Evolutionary conservation across 768 basidiomycete genomes (phyloP).

Genomic region (Sutorius australiensis): DNA sequence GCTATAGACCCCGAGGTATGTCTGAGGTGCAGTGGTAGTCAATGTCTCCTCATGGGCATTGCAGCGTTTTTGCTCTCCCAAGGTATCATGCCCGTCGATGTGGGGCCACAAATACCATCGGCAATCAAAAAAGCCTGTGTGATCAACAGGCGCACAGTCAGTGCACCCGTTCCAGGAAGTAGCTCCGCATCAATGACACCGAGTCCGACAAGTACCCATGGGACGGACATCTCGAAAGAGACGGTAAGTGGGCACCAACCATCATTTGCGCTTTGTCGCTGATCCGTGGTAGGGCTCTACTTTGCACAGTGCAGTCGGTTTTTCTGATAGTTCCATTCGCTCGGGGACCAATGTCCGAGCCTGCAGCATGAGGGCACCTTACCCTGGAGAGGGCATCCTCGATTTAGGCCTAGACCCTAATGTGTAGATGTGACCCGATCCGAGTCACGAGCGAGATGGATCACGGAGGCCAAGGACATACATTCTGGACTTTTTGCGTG

Average conservation of each 20-base stretch:
- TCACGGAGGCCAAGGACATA: not conserved
- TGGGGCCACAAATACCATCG: slow-evolving; percentile 17
- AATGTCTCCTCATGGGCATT: not conserved
- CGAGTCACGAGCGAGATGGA: not conserved
- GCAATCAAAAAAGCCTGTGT: slow-evolving; percentile 12
- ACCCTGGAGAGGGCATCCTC: slow-evolving; percentile 18
- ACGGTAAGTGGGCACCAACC: slow-evolving; percentile 2
- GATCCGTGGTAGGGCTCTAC: not conserved
- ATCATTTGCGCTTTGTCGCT: not conserved
- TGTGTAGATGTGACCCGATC: not conserved
- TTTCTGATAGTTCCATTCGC: not conserved
- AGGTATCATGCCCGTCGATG: slow-evolving; percentile 41
- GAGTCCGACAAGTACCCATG: slow-evolving; percentile 5
- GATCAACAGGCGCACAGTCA: slow-evolving; percentile 35
- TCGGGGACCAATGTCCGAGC: not conserved
- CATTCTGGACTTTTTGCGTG: not conserved
- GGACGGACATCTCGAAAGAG: not conserved
- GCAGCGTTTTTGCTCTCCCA: slow-evolving; percentile 50
- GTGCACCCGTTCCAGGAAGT: not conserved
- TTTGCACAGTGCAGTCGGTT: not conserved
- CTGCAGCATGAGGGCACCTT: slow-evolving; percentile 11
- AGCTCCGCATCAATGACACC: not conserved
- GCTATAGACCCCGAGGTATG: slow-evolving; percentile 56
- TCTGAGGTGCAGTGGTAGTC: not conserved
- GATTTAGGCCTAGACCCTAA: slow-evolving; percentile 3